phyloP scores from a whole-genome alignment of 441 rosid species.

The Populus tomentosa region DNA sequence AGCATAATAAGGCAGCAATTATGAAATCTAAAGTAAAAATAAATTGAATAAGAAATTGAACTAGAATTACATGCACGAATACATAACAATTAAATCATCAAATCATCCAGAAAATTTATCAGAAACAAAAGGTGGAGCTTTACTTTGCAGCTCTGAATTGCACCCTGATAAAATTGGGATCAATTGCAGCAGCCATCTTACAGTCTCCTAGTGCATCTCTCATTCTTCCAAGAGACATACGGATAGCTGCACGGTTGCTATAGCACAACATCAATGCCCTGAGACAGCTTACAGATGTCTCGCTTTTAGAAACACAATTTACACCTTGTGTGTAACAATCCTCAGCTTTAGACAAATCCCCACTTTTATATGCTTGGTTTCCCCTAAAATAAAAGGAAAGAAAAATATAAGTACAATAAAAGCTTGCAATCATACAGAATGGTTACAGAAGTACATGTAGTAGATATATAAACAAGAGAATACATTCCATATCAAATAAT shows the following conservation, averaged over 20 bases:
- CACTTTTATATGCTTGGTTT: conserved; percentile 79
- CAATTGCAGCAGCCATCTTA: conserved; percentile 72
- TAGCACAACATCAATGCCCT: conserved; percentile 91
- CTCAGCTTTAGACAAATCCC: conserved; percentile 80
- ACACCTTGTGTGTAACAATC: conserved; percentile 84
- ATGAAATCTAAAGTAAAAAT: neutral
- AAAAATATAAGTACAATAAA: conserved; percentile 12
- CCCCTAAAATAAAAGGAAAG: conserved; percentile 55
- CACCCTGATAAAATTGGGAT: conserved; percentile 77
- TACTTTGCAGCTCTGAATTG: conserved; percentile 96
- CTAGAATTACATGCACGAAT: neutral
- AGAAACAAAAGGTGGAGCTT: conserved; percentile 11
- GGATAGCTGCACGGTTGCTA: conserved; percentile 96
- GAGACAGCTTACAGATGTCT: conserved; percentile 73
- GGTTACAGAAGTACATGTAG: neutral
- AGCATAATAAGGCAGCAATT: neutral
- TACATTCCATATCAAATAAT: neutral
- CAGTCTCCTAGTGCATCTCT: conserved; percentile 90
- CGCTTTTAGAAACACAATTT: conserved; percentile 54
- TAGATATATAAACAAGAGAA: neutral
- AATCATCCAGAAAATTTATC: conserved; percentile 11
- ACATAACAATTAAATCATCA: neutral
- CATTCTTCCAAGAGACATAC: conserved; percentile 86
- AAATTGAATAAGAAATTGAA: neutral
- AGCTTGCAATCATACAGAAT: neutral